Base-by-base conservation (phyloP, 2,329 filamentous ascomycete species). In the Cephalotrichum gorgonifer region DNA sequence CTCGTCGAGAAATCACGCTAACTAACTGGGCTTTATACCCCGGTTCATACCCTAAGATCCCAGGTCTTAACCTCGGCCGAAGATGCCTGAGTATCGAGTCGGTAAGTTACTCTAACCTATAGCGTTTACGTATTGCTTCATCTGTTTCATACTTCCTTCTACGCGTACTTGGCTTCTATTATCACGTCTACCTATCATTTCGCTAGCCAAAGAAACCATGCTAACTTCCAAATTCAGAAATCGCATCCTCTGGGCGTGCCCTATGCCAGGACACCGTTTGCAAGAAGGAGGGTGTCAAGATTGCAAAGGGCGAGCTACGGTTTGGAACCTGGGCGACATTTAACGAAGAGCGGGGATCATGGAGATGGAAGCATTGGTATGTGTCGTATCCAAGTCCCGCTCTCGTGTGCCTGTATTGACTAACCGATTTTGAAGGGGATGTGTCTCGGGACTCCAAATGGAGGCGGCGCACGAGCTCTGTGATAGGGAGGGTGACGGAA, bases 331-430 rank as follows among this genome's bases (percentile, higher is more conserved):
- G 83, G 73, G 76, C 95, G 54, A 76, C 76, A 8, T 76, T 84
- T 27, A 11, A 33, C 12, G 58, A 71, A 0, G 74, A 77, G 0
- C 74, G 82, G 59, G 78, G 78, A 39, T 75, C 74, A 59, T 95
- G 81, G 79, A 65, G 71, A 50, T 97, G 85, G 82, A 85, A 84
- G 61, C 91, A 97, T 64, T 96, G 91, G 91, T 94, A 74, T 60
- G 76, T 43, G 27, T 23, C 42, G 52, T 23, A 11, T 28, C n/a
- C 20, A 9, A 28, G 14, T 35, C 20, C 25, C 12, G 9, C 17
- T 12, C 14, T n/a, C 17, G 4, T 38, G 23, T 3, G n/a, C n/a
- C 14, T 4, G 31, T 25, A 12, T 6, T 45, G n/a, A 39, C 30
- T 38, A 12, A 27, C 30, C 28, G 26, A 43, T 20, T 15, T 11